Conservation (phyloP, 257 asterid genomes). For the Nicotiana otophora region DNA sequence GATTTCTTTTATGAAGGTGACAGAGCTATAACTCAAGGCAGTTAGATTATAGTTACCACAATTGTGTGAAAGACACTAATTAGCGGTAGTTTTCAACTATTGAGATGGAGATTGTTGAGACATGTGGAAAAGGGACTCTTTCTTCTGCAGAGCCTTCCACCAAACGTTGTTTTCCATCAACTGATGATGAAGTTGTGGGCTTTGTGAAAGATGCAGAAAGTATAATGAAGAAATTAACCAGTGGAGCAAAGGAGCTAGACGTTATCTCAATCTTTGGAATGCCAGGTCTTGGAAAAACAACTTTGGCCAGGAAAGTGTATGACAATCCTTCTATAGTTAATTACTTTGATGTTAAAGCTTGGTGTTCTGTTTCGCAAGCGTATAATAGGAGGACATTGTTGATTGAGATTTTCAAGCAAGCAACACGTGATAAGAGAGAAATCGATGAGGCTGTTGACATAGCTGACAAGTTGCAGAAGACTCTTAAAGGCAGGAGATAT, state of each 20-base stretch:
- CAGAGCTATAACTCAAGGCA: too few species aligned
- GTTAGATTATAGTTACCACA: too few species aligned
- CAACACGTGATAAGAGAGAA: accelerated
- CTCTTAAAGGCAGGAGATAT: not conserved
- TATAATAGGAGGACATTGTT: not conserved
- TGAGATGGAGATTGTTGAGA: not conserved
- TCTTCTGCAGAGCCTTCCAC: not conserved
- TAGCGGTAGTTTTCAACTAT: too few species aligned
- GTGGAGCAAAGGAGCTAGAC: not conserved
- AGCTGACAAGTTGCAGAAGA: not conserved
- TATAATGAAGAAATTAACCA: not conserved
- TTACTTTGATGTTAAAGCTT: not conserved
- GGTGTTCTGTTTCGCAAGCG: not conserved
- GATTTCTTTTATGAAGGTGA: too few species aligned
- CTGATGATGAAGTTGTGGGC: not conserved
- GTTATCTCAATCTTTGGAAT: not conserved
- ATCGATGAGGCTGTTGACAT: not conserved
- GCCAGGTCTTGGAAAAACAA: not conserved
- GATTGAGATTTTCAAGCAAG: not conserved
- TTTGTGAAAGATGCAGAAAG: not conserved
- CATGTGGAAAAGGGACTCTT: not conserved
- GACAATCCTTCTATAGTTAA: not conserved
- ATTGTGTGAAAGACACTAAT: too few species aligned
- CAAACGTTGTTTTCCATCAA: not conserved
- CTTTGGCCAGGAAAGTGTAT: not conserved